Evolutionary conservation across 2,329 filamentous ascomycete genomes (phyloP), one percentile per base, ranked within the genome.

Genomic region (Verticillium zaregamsianum): DNA sequence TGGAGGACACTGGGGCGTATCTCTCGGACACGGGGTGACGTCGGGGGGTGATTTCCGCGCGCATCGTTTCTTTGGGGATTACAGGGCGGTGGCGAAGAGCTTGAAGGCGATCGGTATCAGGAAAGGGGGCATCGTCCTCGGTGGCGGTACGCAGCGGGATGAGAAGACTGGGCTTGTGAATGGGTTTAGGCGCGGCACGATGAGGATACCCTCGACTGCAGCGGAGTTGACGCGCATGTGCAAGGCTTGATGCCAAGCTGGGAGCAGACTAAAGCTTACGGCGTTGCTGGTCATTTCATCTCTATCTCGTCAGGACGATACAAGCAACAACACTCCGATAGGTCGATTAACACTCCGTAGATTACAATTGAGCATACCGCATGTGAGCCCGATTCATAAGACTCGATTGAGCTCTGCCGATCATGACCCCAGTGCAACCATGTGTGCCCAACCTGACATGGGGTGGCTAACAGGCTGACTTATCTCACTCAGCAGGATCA

Each of bases 21-120:
- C 85, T 0, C 73, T 89, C 14, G 86, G 85, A 1, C 86, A 89
- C 66, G 85, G 86, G 0, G 55, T 86, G 23, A 69, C 73, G 2
- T 61, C 63, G 1, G 72, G 68, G 0, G 69, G 72, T 32, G 80
- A 82, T 66, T 72, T 75, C 1, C 76, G 85, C 25, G 79, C 77
- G 0, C 85, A 87, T 67, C 64, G 61, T 5, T 87, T 87, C 71
- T 82, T 86, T 62, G 85, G 85, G 1, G 73, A 83, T 60, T 83
- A 85, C 57, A 66, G 69, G 3, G 67, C 66, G 9, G 80, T 86
- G 0, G 69, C 71, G 2, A 73, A 73, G 61, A 73, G 74, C 23
- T 63, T 86, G 52, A 61, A 73, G 25, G 65, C 63, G 4, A 64
- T 72, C 7, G 69, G 69, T 2, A 72, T 72, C 11, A 66, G 71